phyloP scores from a whole-genome alignment of 2,329 filamentous ascomycete genomes.

The Polytolypa hystricis region DNA sequence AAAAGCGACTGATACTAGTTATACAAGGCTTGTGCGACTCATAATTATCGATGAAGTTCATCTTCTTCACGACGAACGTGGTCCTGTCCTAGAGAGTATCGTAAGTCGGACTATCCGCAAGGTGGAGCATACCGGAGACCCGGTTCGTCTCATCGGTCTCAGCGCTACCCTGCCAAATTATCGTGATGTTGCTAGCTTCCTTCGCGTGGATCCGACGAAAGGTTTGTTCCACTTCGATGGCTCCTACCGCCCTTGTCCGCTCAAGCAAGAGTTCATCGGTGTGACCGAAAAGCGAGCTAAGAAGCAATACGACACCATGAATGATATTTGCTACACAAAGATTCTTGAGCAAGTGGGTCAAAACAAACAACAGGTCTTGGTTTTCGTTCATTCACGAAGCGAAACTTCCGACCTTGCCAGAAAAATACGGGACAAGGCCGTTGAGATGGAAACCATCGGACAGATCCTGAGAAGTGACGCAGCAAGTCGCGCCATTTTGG shows the following conservation, averaged over 20 bases:
- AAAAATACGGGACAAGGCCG: constrained; percentile 89
- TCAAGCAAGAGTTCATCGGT: constrained; percentile 94
- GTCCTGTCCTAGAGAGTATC: constrained; percentile 92
- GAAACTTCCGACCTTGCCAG: constrained; percentile 96
- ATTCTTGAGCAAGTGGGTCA: constrained; percentile 91
- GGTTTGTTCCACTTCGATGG: constrained; percentile 95
- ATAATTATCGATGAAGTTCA: constrained; percentile 98
- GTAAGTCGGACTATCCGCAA: constrained; percentile 88
- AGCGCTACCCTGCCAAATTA: constrained; percentile 96
- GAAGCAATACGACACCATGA: constrained; percentile 98
- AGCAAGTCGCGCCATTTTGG: constrained; percentile 76
- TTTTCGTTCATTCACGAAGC: constrained; percentile 96
- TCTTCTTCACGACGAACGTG: constrained; percentile 91
- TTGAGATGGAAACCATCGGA: constrained; percentile 95
- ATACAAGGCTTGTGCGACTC: constrained; percentile 91
- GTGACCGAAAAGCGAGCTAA: constrained; percentile 97
- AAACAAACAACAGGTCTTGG: constrained; percentile 93
- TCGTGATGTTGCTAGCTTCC: constrained; percentile 86
- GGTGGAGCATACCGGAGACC: constrained; percentile 87
- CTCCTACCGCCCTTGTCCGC: constrained; percentile 81
- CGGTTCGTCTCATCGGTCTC: constrained; percentile 80
- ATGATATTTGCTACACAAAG: constrained; percentile 96
- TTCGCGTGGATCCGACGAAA: constrained; percentile 74
- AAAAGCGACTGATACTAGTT: constrained; percentile 92
- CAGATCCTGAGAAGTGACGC: constrained; percentile 90